Evolutionary conservation across 495 filamentous ascomycete species (phyloP), one percentile per base, ranked within the genome.

Genomic region (Penicillium nucicola): DNA sequence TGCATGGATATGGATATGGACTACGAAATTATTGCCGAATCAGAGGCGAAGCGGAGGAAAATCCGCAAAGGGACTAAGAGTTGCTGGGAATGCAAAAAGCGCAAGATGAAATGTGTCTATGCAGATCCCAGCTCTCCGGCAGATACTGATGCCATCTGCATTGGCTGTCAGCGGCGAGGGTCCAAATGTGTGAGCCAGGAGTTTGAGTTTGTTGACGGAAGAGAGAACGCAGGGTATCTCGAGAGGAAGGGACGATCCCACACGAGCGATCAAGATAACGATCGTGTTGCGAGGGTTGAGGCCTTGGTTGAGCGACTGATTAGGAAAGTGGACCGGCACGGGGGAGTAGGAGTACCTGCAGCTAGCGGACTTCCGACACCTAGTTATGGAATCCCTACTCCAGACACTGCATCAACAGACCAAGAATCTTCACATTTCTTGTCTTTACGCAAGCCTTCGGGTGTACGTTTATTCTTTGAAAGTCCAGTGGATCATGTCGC

Each of bases 1-100:
- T 45, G 8, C 23, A 34, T 45, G 2, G 42, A 34, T 4, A 34
- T 12, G 5, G 42, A 45, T 45, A 28, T 46, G 43, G 43, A 36
- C 17, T 31, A 47, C 45, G 45, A 39, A 2, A 19, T 45, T 14
- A 34, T 36, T 36, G 33, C 33, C 33, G 33, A 35, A 35, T 35
- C 33, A 36, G 18, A 44, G 34, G 36, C 42, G 31, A 59, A 56
- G 31, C 57, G 60, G 34, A 54, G 52, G 65, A 69, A 56, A 49
- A 31, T 77, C 30, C 70, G 75, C 15, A 80, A 78, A 48, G 76
- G 77, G 11, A 79, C 75, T 1, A 67, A 61, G 12, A 77, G 73
- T 46, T 80, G 76, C 52, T 78, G 75, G 74, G 76, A 77, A 50
- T 79, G 77, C 59, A 77, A 76, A 45, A 71, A 68, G 41, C 68